Conservation (phyloP, 768 basidiomycete species). For the Clathrus columnatus region DNA sequence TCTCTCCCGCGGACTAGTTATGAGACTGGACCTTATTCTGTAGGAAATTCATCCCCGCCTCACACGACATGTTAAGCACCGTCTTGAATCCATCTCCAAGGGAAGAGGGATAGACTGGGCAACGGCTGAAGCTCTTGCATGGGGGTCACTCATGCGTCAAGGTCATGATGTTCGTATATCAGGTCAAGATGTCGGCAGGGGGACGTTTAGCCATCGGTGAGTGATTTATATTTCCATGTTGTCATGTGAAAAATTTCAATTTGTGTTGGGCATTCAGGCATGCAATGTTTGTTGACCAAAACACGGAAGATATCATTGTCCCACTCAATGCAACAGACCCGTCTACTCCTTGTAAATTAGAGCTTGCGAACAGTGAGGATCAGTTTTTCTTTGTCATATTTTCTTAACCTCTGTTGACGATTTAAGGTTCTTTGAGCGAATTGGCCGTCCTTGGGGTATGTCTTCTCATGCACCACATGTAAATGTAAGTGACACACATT, state of each 20-base stretch:
- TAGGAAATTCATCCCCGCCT: constrained; percentile 76
- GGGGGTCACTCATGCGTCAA: constrained; percentile 77
- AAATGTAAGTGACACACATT: neutral
- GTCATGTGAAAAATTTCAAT: constrained; percentile 10
- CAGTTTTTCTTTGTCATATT: neutral
- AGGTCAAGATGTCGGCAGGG: constrained; percentile 87
- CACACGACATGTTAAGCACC: constrained; percentile 68
- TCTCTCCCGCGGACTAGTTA: neutral
- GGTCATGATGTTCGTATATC: constrained; percentile 82
- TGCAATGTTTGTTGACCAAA: constrained; percentile 88
- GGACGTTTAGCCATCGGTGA: constrained; percentile 77
- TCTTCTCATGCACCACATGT: constrained; percentile 7
- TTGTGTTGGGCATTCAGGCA: constrained; percentile 35
- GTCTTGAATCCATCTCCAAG: constrained; percentile 58
- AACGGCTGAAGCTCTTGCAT: constrained; percentile 85
- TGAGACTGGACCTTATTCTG: neutral
- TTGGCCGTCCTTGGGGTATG: constrained; percentile 80
- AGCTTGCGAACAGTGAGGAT: constrained; percentile 78
- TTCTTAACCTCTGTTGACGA: neutral
- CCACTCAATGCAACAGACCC: constrained; percentile 68
- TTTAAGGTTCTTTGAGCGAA: constrained; percentile 75
- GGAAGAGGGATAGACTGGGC: constrained; percentile 81
- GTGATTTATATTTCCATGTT: constrained; percentile 1
- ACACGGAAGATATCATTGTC: constrained; percentile 67
- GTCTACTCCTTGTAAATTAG: constrained; percentile 54